Evolutionary conservation across 305 asterid species (phyloP).

Genomic region (Coffea humblotiana): DNA sequence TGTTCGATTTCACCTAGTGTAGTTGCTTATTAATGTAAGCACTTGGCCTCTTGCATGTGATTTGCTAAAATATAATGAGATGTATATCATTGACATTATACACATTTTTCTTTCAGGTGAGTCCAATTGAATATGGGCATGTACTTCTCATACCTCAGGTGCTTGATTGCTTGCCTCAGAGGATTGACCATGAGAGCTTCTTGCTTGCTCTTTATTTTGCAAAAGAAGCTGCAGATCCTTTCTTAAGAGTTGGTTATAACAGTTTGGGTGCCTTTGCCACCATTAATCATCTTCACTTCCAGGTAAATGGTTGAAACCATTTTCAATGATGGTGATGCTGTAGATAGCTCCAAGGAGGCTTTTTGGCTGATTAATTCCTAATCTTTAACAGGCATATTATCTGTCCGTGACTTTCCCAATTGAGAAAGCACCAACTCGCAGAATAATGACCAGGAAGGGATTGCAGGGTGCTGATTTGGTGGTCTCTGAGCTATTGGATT

Average conservation of each 20-base stretch:
- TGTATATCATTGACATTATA: constrained; percentile 9
- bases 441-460: constrained; percentile 43
- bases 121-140: constrained; percentile 81
- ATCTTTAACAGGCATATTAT: constrained; percentile 56
- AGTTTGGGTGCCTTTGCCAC: constrained; percentile 81
- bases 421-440: constrained; percentile 54
- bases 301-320: constrained; percentile 35
- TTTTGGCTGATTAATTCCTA: background rate
- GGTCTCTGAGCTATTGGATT: constrained; percentile 56
- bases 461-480: constrained; percentile 35
- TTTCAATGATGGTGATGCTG: background rate
- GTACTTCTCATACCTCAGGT: constrained; percentile 68
- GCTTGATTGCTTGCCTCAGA: constrained; percentile 64
- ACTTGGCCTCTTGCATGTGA: constrained; percentile 6
- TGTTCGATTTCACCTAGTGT: constrained; percentile 45
- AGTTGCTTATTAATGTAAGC: constrained; percentile 61
- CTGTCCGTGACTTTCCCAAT: constrained; percentile 56
- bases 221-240: constrained; percentile 55
- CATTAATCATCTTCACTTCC: constrained; percentile 79
- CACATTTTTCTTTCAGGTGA: constrained; percentile 41
- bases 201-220: constrained; percentile 54
- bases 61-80: background rate
- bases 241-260: constrained; percentile 67
- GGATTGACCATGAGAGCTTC: constrained; percentile 49
- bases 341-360: background rate